Base-by-base conservation (phyloP, 208 protist species). In the Giardia duodenalis region DNA sequence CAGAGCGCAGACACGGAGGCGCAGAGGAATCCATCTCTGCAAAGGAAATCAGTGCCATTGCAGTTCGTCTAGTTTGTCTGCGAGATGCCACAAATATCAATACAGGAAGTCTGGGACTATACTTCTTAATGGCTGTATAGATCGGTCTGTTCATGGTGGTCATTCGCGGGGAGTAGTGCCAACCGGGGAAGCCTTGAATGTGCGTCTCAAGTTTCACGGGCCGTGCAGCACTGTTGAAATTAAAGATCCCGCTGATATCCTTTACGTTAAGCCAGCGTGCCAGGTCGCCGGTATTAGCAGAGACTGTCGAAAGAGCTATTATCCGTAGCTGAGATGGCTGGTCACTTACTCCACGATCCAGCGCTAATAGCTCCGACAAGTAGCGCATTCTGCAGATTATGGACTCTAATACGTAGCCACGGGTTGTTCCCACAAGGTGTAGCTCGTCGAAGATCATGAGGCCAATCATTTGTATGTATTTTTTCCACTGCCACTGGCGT, bases 81-180 rank as follows among this genome's bases (percentile, higher is more conserved):
- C 98, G 96, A 0, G 97, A 99, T 1, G 97, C 98, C 10, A 99
- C 98, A 95, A 99, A 99, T 48, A 99, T 96, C 67, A 99, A 96
- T 0, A 97, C 97, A 44, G 99, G 98, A 94, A 99, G 97, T 45
- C 94, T 94, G 0, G 97, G 96, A 87, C 95, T 96, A 93, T 97
- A 95, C 45, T 47, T 92, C 0, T 92, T 95, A 93, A 99, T 99
- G 43, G 98, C 97, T 86, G 96, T 96, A 96, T 98, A 99, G 1
- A 96, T 94, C 44, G 98, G 99, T 95, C 99, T 99, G 96, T 99
- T 99, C 99, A 99, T 99, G 0, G 97, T 96, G 3, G 96, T 97
- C 98, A 99, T 99, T 48, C 99, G 96, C 30, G 98, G 98, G 94
- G 97, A 98, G 95, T 99, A 99, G 94, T 98, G 95, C 93, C 97